phyloP scores from a whole-genome alignment of 495 filamentous ascomycete genomes.

The Chaetomium fimeti region DNA sequence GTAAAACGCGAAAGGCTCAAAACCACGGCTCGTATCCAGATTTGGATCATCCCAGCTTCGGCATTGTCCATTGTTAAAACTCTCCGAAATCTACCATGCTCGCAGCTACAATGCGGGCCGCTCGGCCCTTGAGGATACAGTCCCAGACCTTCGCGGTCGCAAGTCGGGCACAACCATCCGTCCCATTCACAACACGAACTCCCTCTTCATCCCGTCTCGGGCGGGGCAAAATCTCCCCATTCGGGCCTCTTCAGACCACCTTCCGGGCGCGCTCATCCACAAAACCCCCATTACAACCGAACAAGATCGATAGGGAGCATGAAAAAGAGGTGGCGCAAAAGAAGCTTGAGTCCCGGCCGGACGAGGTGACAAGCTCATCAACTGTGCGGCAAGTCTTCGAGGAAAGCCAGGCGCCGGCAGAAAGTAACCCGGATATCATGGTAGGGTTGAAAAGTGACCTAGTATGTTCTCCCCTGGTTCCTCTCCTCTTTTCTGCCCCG shows the following conservation, averaged over 20 bases:
- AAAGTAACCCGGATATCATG: constrained; percentile 60
- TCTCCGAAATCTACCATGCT: not conserved
- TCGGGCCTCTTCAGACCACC: constrained; percentile 1
- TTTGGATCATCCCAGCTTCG: not conserved
- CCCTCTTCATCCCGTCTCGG: not conserved
- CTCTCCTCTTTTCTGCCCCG: not conserved
- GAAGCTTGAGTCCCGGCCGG: constrained; percentile 56
- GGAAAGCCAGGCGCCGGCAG: constrained; percentile 32
- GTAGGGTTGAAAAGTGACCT: constrained; percentile 69
- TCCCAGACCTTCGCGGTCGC: not conserved
- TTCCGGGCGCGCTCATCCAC: constrained; percentile 26
- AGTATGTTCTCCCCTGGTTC: constrained; percentile 50
- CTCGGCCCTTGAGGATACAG: not conserved
- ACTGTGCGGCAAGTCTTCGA: constrained; percentile 56
- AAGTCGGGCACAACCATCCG: not conserved
- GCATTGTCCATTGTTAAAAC: not conserved
- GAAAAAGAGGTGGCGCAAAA: constrained; percentile 52
- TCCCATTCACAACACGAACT: not conserved
- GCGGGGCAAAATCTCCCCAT: not conserved
- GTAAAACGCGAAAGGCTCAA: no score
- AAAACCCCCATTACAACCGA: constrained; percentile 31
- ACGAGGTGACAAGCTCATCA: constrained; percentile 57
- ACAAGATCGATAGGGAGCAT: constrained; percentile 47
- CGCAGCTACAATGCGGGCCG: not conserved
- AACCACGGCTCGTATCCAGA: no score